Evolutionary conservation across 2,329 filamentous ascomycete species (phyloP), one percentile per base, ranked within the genome.

Genomic region (Aspergillus uvarum): DNA sequence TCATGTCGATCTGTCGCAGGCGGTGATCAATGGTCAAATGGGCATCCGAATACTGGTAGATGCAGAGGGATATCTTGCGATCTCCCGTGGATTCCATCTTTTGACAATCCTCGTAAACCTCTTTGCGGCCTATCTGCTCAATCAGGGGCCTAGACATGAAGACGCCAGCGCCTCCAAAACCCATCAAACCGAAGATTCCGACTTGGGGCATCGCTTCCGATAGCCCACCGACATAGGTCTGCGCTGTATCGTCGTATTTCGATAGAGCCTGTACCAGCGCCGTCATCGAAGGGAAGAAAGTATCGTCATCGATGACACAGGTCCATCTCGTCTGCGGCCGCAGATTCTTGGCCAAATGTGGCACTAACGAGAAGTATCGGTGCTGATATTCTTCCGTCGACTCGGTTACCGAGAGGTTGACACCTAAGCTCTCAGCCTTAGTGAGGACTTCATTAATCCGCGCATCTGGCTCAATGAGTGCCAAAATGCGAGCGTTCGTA

Each of bases 231-330:
- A 87, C 75, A 70, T 87, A 88, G 38, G 77, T 69, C 3, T 82
- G 77, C 21, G 77, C 68, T 2, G 76, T 78, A 66, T 82, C 76
- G 66, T 87, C 80, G 63, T 83, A 79, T 42, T 73, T 69, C 35
- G 67, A 67, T 2, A 87, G 77, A 5, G 80, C 76, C n/a, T 79
- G 70, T 22, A 80, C 75, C 16, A 88, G 74, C 0, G 77, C 77
- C 54, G 80, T 71, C 49, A 87, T 79, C 2, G 82, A 84, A 2
- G 82, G 80, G 70, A 87, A 87, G 70, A 88, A 87, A 1, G 85
- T 88, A 65, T 88, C 85, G 66, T 88, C 85, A 67, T 88, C 85
- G 42, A 87, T 79, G 52, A 87, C 76, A 50, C 80, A 81, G 14
- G 81, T 79, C 85, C 85, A 88, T 32, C 77, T 74, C 0, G 83